Evolutionary conservation across 1,284 basidiomycete species (phyloP).

Genomic region (Hypsizygus ulmarius): DNA sequence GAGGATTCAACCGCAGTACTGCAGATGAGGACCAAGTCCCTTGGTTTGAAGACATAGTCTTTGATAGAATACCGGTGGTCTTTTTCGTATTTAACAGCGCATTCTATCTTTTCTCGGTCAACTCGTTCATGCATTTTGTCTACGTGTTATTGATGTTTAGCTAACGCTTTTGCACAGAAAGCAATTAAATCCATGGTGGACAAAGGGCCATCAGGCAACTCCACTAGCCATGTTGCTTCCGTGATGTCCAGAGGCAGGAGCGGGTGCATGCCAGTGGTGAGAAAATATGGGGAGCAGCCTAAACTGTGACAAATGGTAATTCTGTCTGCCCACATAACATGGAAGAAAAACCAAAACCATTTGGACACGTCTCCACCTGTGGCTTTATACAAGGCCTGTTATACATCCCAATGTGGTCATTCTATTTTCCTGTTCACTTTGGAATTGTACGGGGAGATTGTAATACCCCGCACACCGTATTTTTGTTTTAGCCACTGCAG

Average conservation of each 20-base stretch:
- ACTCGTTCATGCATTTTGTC: constrained; percentile 19
- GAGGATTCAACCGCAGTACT: constrained; percentile 34
- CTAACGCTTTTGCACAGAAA: constrained; percentile 23
- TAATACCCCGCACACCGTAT: constrained; percentile 38
- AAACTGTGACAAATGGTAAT: constrained; percentile 29
- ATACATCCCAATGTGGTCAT: constrained; percentile 32
- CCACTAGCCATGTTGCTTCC: constrained; percentile 37
- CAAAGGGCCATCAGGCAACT: constrained; percentile 19
- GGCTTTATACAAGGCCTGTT: constrained; percentile 37
- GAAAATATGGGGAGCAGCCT: constrained; percentile 37
- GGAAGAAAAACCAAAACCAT: constrained; percentile 29
- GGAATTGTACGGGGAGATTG: constrained; percentile 45
- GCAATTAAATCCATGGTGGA: constrained; percentile 30
- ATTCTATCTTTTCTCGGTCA: constrained; percentile 19
- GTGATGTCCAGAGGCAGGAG: constrained; percentile 38
- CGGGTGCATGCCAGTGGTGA: constrained; percentile 35
- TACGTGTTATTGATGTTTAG: constrained; percentile 26
- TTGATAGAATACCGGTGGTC: constrained; percentile 24
- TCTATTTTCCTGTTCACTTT: constrained; percentile 40
- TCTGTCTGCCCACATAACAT: constrained; percentile 41
- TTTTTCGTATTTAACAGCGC: constrained; percentile 21
- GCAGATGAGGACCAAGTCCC: constrained; percentile 34
- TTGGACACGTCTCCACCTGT: constrained; percentile 28
- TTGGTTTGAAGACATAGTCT: constrained; percentile 35
- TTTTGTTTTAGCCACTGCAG: constrained; percentile 26